A percentile compares a stretch with the other conserved stretches of the same genome.
Conservation (phyloP, 257 asterid species). For the Thymus quinquecostatus region DNA sequence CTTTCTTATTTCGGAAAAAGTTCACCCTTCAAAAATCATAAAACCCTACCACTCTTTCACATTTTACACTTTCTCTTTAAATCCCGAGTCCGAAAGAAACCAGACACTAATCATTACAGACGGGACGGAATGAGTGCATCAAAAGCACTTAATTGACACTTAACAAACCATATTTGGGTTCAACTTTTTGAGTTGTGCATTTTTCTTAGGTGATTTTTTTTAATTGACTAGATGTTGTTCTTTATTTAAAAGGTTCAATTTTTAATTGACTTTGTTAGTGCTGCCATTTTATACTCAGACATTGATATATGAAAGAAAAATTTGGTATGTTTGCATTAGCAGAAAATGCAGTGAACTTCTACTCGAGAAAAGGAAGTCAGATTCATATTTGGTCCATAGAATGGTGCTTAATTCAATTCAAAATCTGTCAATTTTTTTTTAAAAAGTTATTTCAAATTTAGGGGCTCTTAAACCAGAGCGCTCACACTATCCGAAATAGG, state of each 20-base stretch:
- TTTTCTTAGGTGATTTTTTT: background rate
- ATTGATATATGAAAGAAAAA: conserved; percentile 6
- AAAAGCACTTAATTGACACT: no score
- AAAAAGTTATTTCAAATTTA: conserved; percentile 10
- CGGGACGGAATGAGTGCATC: no score
- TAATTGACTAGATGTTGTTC: background rate
- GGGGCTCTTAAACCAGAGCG: background rate
- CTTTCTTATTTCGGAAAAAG: no score
- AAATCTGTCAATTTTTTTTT: background rate
- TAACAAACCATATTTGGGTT: no score
- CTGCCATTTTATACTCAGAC: background rate
- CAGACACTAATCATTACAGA: no score
- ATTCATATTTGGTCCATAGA: background rate
- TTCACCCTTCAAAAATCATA: no score
- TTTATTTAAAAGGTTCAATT: background rate
- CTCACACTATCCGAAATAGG: no score
- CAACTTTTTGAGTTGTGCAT: no score
- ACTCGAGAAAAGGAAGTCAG: background rate
- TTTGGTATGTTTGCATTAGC: conserved; percentile 46
- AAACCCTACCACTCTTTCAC: no score
- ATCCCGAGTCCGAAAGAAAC: no score
- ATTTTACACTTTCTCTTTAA: no score
- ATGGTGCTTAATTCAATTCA: background rate
- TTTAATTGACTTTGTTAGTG: no score
- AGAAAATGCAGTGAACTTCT: conserved; percentile 15